Conservation (phyloP, 2,329 filamentous ascomycete genomes). For the Stachybotrys echinatus region DNA sequence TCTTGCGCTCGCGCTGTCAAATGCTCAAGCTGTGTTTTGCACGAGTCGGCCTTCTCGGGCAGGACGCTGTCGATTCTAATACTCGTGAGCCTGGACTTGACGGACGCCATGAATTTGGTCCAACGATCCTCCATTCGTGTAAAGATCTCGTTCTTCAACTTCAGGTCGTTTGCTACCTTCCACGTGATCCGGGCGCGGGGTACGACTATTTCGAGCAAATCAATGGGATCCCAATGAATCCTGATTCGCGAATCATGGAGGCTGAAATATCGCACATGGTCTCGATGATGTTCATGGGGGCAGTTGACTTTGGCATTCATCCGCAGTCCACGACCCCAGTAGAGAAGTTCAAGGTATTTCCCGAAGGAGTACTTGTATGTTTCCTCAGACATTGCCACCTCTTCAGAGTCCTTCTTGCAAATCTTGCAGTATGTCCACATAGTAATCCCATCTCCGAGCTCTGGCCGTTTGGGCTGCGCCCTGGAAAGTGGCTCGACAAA, state of each 20-base stretch:
- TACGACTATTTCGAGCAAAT: slow-evolving; percentile 90
- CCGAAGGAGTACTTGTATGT: slow-evolving; percentile 99
- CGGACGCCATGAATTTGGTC: slow-evolving; percentile 80
- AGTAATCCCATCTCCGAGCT: slow-evolving; percentile 61
- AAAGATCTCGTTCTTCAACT: slow-evolving; percentile 89
- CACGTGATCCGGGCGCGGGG: slow-evolving; percentile 87
- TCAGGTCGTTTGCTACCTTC: slow-evolving; percentile 94
- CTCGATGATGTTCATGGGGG: slow-evolving; percentile 84
- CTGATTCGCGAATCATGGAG: slow-evolving; percentile 79
- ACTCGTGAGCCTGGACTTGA: slow-evolving; percentile 75
- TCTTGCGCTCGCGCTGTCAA: slow-evolving; percentile 76
- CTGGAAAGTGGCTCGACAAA: slow-evolving; percentile 65
- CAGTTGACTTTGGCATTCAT: slow-evolving; percentile 67
- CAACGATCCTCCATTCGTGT: slow-evolving; percentile 75
- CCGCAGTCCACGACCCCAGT: slow-evolving; percentile 84
- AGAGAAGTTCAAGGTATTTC: slow-evolving; percentile 95
- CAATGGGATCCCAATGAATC: slow-evolving; percentile 89
- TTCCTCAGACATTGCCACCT: slow-evolving; percentile 85
- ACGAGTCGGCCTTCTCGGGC: slow-evolving; percentile 79
- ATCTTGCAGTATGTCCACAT: slow-evolving; percentile 98
- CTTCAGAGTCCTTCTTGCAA: slow-evolving; percentile 84
- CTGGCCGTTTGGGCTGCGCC: slow-evolving; percentile 30
- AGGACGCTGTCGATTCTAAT: slow-evolving; percentile 90
- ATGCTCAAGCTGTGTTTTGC: slow-evolving; percentile 73
- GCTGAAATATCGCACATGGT: slow-evolving; percentile 91